A percentile compares a stretch with the other conserved stretches of the same genome.
These are phyloP conservation scores for Trichoderma afroharzianum DNA, from an alignment of 2,329 filamentous ascomycete species.

Conservation along the genomic window DNA sequence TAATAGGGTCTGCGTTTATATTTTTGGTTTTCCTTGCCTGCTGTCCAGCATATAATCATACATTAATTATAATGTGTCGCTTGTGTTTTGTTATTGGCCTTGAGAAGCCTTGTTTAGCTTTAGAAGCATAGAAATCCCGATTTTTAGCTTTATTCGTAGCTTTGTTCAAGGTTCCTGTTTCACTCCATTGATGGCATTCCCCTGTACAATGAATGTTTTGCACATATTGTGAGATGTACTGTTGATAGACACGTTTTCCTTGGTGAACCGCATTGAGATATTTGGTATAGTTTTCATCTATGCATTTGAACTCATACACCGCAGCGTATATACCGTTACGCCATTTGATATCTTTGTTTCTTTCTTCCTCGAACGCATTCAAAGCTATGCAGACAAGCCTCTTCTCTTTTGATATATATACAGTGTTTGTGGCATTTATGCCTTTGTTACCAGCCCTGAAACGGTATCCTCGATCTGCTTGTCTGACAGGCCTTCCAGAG, in stretches of 20 bases:
- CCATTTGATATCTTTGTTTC: not conserved
- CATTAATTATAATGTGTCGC: not conserved
- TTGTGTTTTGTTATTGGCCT: not conserved
- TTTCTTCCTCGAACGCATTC: not conserved
- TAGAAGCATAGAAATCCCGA: not conserved
- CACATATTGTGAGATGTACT: no score
- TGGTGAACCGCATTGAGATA: not conserved
- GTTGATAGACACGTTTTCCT: constrained; percentile 5
- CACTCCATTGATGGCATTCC: not conserved
- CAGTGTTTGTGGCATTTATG: not conserved
- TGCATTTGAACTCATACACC: constrained; percentile 1
- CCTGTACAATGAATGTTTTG: not conserved
- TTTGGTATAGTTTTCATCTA: not conserved
- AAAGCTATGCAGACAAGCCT: not conserved
- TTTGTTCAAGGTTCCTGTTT: not conserved
- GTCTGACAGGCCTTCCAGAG: constrained; percentile 56
- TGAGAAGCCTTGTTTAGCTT: not conserved
- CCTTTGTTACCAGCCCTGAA: constrained; percentile 48
- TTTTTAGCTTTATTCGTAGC: not conserved
- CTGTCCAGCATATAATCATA: not conserved
- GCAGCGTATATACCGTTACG: not conserved
- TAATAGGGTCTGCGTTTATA: not conserved
- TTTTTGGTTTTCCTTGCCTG: not conserved
- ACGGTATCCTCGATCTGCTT: constrained; percentile 61
- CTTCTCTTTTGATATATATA: not conserved